Percentiles rank a stretch among this genome's conserved stretches.
Evolutionary conservation across 495 filamentous ascomycete genomes (phyloP).

Genomic region (Massariosphaeria phaeospora): DNA sequence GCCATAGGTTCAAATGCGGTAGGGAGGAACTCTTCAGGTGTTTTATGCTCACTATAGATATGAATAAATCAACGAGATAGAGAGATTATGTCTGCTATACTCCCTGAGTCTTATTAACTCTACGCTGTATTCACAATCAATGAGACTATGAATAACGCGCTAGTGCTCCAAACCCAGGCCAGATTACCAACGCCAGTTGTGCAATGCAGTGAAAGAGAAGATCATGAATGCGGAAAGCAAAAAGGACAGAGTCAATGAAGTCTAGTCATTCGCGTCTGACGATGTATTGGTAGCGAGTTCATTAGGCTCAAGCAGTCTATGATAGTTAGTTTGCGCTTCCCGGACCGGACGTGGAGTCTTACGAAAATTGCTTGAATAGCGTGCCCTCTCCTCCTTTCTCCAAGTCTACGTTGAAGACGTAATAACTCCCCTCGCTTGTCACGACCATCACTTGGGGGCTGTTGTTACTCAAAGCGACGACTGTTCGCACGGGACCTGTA

Average conservation of each 20-base stretch:
- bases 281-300: constrained; percentile 28
- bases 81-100: background rate
- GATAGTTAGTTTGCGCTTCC: background rate
- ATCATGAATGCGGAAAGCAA: background rate
- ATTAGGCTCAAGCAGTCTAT: constrained; percentile 33
- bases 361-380: constrained; percentile 75
- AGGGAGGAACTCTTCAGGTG: no score
- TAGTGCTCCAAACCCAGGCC: background rate
- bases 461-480: constrained; percentile 91
- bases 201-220: constrained; percentile 15
- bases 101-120: no score
- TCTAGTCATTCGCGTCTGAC: constrained; percentile 21
- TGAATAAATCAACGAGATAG: background rate
- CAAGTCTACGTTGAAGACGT: constrained; percentile 90
- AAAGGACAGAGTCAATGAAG: background rate
- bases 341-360: background rate
- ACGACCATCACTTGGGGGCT: constrained; percentile 97
- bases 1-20: no score
- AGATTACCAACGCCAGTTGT: constrained; percentile 6
- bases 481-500: constrained; percentile 58
- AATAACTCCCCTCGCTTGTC: constrained; percentile 90
- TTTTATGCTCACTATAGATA: no score
- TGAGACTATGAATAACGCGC: background rate
- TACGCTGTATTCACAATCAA: background rate
- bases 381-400: constrained; percentile 93